phyloP scores from a whole-genome alignment of 208 protist genomes.

The Leishmania lainsoni region DNA sequence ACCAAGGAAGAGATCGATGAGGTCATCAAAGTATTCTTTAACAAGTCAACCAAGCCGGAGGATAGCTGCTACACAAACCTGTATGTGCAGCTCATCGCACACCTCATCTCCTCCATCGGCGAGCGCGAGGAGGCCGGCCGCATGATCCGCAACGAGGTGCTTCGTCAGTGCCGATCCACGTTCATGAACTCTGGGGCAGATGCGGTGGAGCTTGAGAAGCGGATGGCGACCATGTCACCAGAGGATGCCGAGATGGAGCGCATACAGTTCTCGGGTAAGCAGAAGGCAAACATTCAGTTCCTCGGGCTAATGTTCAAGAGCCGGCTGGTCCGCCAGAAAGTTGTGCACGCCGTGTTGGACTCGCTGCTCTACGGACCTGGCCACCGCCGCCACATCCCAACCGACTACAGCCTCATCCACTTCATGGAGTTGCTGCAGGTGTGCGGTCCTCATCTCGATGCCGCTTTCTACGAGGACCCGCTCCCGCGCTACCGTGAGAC shows the following conservation, averaged over 20 bases:
- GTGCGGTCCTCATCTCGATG: conserved; percentile 62
- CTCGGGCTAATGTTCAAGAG: conserved; percentile 76
- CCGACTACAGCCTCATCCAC: conserved; percentile 73
- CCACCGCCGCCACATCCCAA: conserved; percentile 54
- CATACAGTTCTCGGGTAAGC: conserved; percentile 66
- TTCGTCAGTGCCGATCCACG: conserved; percentile 70
- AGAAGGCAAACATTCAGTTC: conserved; percentile 89
- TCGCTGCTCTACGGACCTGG: conserved; percentile 73
- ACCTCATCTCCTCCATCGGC: conserved; percentile 74
- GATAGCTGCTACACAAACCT: conserved; percentile 74
- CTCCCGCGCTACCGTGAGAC: conserved; percentile 50
- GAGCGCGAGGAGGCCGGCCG: conserved; percentile 60
- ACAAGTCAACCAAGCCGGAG: conserved; percentile 83
- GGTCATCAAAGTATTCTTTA: conserved; percentile 86
- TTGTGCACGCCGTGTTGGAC: conserved; percentile 71
- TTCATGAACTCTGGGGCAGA: conserved; percentile 62
- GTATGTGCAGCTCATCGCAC: conserved; percentile 78
- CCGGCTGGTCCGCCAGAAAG: conserved; percentile 57
- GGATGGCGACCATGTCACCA: conserved; percentile 42
- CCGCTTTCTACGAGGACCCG: conserved; percentile 41
- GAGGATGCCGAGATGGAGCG: conserved; percentile 70
- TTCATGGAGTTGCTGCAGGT: conserved; percentile 86
- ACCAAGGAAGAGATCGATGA: conserved; percentile 81
- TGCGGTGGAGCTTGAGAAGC: conserved; percentile 48
- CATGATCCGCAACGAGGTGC: conserved; percentile 75